Conservation (phyloP, 306 rosid species). For the Lablab purpureus region DNA sequence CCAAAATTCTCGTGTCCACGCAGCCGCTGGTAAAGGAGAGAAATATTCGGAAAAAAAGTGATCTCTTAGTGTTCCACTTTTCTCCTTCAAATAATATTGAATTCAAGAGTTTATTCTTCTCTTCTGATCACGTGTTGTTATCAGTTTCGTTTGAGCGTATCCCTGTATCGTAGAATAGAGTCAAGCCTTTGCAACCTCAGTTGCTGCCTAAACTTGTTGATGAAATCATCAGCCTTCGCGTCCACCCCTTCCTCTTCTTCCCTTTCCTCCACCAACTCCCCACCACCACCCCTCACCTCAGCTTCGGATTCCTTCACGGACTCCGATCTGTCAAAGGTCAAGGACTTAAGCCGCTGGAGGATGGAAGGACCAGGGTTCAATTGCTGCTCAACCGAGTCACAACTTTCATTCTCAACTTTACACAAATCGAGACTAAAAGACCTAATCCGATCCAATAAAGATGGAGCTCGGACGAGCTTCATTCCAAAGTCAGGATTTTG, state of each 20-base stretch:
- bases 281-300: background rate
- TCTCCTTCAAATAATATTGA: background rate
- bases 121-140: background rate
- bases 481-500: background rate
- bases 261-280: slow-evolving; percentile 41
- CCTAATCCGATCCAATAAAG: background rate
- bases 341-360: slow-evolving; percentile 58
- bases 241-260: slow-evolving; percentile 69
- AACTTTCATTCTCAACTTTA: background rate
- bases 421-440: background rate
- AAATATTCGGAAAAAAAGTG: background rate
- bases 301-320: slow-evolving; percentile 15
- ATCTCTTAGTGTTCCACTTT: background rate
- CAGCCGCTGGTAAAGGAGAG: background rate
- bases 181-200: slow-evolving; percentile 78
- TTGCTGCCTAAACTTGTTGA: slow-evolving; percentile 80
- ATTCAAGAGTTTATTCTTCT: background rate
- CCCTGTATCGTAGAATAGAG: slow-evolving; percentile 67
- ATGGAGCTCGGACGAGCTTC: background rate
- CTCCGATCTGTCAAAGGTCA: slow-evolving; percentile 49
- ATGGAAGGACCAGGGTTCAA: slow-evolving; percentile 56
- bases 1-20: background rate
- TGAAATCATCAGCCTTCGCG: slow-evolving; percentile 83
- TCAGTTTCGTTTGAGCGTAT: slow-evolving; percentile 42
- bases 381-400: background rate